Evolutionary conservation across 2,329 filamentous ascomycete species (phyloP).

Genomic region (Bisporella sp.): DNA sequence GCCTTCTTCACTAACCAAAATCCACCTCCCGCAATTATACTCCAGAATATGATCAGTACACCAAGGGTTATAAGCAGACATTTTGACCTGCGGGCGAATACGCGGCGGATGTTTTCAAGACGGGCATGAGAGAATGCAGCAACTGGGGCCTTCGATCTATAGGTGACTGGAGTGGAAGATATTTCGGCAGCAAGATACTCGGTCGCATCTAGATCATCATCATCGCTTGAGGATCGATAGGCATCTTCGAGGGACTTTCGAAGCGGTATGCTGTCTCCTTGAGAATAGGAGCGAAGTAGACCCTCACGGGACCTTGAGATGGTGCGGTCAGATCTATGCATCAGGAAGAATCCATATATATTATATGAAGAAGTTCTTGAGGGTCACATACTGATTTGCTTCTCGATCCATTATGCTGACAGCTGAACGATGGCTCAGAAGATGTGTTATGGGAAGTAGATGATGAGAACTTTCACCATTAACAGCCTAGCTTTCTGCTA

Average conservation of each 20-base stretch:
- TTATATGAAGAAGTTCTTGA: too few relatives aligned
- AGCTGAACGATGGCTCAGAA: too few relatives aligned
- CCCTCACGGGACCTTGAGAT: slow-evolving; percentile 17
- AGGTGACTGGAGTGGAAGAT: slow-evolving; percentile 24
- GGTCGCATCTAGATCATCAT: slow-evolving; percentile 33
- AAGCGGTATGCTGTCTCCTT: slow-evolving; percentile 17
- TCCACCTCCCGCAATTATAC: slow-evolving; percentile 22
- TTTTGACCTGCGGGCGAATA: slow-evolving; percentile 22
- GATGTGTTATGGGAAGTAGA: too few relatives aligned
- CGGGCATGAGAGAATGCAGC: slow-evolving; percentile 15
- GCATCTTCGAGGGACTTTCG: slow-evolving; percentile 27
- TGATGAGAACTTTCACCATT: too few relatives aligned
- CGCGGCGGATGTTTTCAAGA: slow-evolving; percentile 15
- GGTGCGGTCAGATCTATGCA: slow-evolving; percentile 7
- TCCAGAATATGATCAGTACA: slow-evolving; percentile 23
- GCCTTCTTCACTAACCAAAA: slow-evolving; percentile 24
- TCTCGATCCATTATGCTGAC: too few relatives aligned
- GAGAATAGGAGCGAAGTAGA: slow-evolving; percentile 22
- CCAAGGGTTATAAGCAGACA: slow-evolving; percentile 19
- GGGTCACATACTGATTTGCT: too few relatives aligned
- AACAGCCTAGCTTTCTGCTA: too few relatives aligned
- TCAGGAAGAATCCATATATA: too few relatives aligned
- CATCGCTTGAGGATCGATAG: slow-evolving; percentile 29
- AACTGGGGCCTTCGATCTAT: slow-evolving; percentile 16
- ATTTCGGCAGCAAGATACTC: slow-evolving; percentile 31